A percentile compares a stretch with the other conserved stretches of the same genome.
Conservation (phyloP, 73 alveolate species). For the Paramecium biaurelia region DNA sequence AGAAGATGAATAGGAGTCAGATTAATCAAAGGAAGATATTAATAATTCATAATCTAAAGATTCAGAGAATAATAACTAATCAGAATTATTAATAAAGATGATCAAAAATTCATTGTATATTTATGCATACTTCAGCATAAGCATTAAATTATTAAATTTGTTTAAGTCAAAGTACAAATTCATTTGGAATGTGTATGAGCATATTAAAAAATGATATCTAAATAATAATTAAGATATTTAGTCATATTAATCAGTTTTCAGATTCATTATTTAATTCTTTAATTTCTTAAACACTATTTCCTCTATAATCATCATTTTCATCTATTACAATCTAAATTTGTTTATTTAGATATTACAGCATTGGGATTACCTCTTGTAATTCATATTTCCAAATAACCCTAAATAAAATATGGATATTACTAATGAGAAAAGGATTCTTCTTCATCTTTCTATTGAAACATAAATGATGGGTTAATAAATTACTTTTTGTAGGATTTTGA, state of each 20-base stretch:
- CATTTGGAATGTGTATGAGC: neutral
- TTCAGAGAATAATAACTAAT: neutral
- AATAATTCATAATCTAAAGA: neutral
- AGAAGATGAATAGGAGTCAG: neutral
- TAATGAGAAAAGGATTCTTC: neutral
- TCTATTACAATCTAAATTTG: neutral
- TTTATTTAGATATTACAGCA: neutral
- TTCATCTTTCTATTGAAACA: neutral
- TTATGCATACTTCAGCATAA: neutral
- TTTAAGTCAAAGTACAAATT: neutral
- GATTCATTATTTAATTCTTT: neutral
- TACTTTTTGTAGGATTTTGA: neutral
- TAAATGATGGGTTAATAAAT: neutral
- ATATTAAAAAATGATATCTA: neutral
- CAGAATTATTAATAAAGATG: neutral
- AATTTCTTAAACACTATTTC: neutral
- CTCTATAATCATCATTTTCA: neutral
- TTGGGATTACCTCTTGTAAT: neutral
- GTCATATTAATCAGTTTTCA: neutral
- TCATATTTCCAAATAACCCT: neutral
- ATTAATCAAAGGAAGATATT: neutral
- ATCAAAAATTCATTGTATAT: neutral
- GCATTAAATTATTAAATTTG: neutral
- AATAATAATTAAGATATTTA: neutral
- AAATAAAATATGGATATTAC: neutral